These are phyloP conservation scores for Botrytis cinerea DNA, from an alignment of 2,329 filamentous ascomycete genomes.

Conservation along the genomic window DNA sequence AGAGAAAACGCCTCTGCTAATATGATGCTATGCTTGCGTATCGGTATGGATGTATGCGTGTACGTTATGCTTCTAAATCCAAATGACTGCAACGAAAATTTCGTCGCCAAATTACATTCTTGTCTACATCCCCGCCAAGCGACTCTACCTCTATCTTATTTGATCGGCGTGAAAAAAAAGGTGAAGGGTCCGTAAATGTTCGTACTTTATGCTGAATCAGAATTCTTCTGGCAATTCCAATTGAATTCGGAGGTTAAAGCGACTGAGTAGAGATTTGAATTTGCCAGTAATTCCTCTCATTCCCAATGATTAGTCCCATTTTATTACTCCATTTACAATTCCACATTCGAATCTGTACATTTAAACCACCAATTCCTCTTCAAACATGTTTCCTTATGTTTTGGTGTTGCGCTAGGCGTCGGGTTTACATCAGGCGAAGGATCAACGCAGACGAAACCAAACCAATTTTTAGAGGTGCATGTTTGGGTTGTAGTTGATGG, in stretches of 20 bases:
- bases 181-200: neutral
- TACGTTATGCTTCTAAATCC: neutral
- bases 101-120: slow-evolving; percentile 9
- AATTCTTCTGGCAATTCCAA: too few species aligned
- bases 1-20: neutral
- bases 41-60: neutral
- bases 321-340: neutral
- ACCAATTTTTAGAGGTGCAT: slow-evolving; percentile 38
- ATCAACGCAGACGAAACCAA: slow-evolving; percentile 39
- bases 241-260: neutral
- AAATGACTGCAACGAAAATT: neutral
- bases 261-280: neutral
- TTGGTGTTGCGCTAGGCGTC: slow-evolving; percentile 25
- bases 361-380: slow-evolving; percentile 36
- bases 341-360: slow-evolving; percentile 36
- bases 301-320: neutral
- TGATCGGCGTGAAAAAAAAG: neutral
- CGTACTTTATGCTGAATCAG: neutral
- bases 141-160: neutral
- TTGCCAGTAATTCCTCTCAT: neutral
- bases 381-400: slow-evolving; percentile 32
- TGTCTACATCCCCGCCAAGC: neutral
- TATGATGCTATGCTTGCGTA: slow-evolving; percentile 3
- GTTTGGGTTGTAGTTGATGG: slow-evolving; percentile 32
- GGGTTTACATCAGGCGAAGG: slow-evolving; percentile 32